Evolutionary conservation across 495 filamentous ascomycete species (phyloP).

Genomic region (Polyplosphaeria fusca): DNA sequence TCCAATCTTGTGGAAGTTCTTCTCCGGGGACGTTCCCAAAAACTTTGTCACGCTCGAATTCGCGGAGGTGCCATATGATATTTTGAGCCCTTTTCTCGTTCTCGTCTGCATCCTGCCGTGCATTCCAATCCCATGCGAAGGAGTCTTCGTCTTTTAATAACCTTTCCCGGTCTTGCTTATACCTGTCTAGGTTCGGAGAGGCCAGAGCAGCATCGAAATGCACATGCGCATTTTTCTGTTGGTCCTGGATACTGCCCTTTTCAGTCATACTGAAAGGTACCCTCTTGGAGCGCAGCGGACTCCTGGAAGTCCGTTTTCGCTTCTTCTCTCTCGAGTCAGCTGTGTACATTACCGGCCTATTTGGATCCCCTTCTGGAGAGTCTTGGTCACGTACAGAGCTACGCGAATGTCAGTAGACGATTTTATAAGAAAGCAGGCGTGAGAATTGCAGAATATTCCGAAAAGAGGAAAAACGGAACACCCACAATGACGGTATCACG

Average conservation of each 20-base stretch:
- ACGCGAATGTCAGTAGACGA: too few relatives aligned
- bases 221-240: background rate
- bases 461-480: background rate
- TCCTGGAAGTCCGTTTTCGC: conserved; percentile 23
- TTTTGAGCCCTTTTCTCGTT: conserved; percentile 29
- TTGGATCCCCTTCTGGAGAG: conserved; percentile 11
- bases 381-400: conserved; percentile 20
- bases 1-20: conserved; percentile 33
- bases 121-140: conserved; percentile 30
- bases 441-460: background rate
- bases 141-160: conserved; percentile 29
- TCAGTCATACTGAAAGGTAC: conserved; percentile 4
- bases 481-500: conserved; percentile 16
- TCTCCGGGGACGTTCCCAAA: conserved; percentile 41
- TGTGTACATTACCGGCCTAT: conserved; percentile 9
- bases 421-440: too few relatives aligned
- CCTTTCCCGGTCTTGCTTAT: conserved; percentile 1
- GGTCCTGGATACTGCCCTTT: background rate
- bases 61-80: conserved; percentile 36
- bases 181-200: background rate
- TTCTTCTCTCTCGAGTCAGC: conserved; percentile 20
- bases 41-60: conserved; percentile 35
- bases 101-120: conserved; percentile 20
- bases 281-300: background rate
- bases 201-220: background rate